A percentile compares a stretch with the other conserved stretches of the same genome.
Evolutionary conservation across 2,329 filamentous ascomycete genomes (phyloP).

Genomic region (Exophiala sideris): DNA sequence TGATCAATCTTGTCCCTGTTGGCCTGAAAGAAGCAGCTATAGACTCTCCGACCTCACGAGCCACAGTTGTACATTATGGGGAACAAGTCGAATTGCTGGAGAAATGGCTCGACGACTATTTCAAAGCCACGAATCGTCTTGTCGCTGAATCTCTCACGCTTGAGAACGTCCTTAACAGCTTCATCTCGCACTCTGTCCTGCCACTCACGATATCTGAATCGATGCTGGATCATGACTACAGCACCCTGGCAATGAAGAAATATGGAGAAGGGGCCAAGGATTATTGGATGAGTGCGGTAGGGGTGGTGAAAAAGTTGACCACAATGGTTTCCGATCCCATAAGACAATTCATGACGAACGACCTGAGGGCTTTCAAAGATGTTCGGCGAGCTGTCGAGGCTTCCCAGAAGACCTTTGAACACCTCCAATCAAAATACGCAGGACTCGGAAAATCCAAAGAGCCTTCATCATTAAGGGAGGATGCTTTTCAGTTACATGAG

Average conservation of each 20-base stretch:
- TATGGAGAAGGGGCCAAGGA: constrained; percentile 83
- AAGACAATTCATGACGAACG: constrained; percentile 69
- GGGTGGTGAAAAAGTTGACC: constrained; percentile 74
- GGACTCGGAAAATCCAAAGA: constrained; percentile 90
- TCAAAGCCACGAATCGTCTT: constrained; percentile 61
- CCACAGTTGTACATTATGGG: constrained; percentile 77
- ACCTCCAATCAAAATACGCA: constrained; percentile 74
- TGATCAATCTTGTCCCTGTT: constrained; percentile 61
- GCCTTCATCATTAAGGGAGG: constrained; percentile 82
- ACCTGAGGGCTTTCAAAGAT: constrained; percentile 84
- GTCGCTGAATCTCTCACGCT: constrained; percentile 66
- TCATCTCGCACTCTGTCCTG: constrained; percentile 72
- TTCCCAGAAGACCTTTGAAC: constrained; percentile 80
- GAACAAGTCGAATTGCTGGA: constrained; percentile 91
- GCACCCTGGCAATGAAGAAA: constrained; percentile 76
- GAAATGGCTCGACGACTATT: constrained; percentile 78
- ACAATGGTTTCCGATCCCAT: constrained; percentile 76
- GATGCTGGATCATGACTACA: constrained; percentile 92
- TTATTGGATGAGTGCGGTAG: constrained; percentile 76
- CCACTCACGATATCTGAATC: constrained; percentile 73
- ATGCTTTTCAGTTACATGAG: constrained; percentile 94
- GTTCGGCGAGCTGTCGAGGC: constrained; percentile 70
- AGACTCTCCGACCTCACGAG: constrained; percentile 93
- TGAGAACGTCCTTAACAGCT: constrained; percentile 74
- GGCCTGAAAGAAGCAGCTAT: constrained; percentile 90